Base-by-base conservation (phyloP, 2,329 filamentous ascomycete genomes). In the Hirsutella rhossiliensis region DNA sequence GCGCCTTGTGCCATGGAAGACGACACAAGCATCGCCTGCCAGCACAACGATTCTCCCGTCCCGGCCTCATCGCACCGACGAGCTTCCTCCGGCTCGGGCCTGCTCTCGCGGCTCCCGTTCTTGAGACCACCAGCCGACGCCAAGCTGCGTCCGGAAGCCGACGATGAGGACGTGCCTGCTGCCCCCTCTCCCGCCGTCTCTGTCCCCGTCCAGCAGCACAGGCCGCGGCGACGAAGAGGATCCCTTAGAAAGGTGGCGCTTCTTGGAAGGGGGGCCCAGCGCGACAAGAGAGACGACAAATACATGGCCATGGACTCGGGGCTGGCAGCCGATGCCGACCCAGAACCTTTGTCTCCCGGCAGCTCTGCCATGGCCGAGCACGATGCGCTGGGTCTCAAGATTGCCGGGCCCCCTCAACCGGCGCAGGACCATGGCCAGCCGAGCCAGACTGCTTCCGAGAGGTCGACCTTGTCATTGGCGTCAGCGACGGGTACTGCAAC, bases 191-290 rank as follows among this genome's bases (percentile, higher is more conserved):
- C 54, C 46, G 51, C 54, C 46, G 59, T 56, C 45, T 55, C 51
- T 40, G 59, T 52, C 45, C 52, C 57, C 31, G 52, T 55, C 40
- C 66, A 66, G 55, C 69, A 63, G 56, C 70, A 62, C 59, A 72
- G 62, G 67, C 72, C 53, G 62, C 75, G 87, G 44, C 80, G 81
- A 54, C 78, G 89, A 47, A 85, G 84, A 58, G 88, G 87, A 4
- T 95, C 89, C 11, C 69, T 96, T 59, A 77, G 89, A 47, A 95
- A 95, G 63, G 87, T 86, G 11, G 88, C 87, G 23, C 69, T 95
- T 41, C 71, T 95, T 17, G 86, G 87, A 15, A 83, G 84, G 49
- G 82, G 82, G 48, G 77, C 72, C 44, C 79, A 76, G 60, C 72
- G 75, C 47, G 78, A 77, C 52, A 72, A 64, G 55, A 74, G 66